Evolutionary conservation across 2,329 filamentous ascomycete genomes (phyloP).

Genomic region (Exophiala dermatitidis): DNA sequence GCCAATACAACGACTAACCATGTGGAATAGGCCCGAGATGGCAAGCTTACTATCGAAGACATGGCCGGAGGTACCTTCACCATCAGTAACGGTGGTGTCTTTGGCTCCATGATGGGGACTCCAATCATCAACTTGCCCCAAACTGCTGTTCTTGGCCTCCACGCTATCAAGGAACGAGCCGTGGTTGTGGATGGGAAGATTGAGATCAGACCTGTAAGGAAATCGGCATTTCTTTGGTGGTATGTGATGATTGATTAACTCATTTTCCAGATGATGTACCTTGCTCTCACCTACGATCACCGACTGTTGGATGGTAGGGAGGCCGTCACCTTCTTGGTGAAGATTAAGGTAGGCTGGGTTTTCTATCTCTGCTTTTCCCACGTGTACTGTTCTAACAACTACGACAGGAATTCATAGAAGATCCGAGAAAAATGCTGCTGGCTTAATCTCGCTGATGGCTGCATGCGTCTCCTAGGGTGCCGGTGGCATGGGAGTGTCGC

Average conservation of each 20-base stretch:
- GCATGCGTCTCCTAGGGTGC: not conserved
- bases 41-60: conserved; percentile 96
- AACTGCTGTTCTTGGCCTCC: conserved; percentile 72
- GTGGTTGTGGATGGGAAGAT: conserved; percentile 88
- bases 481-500: not conserved
- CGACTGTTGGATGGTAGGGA: conserved; percentile 90
- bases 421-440: conserved; percentile 24
- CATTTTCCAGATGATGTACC: conserved; percentile 76
- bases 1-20: too few relatives aligned
- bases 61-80: conserved; percentile 99
- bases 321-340: conserved; percentile 91
- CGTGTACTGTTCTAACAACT: conserved; percentile 5
- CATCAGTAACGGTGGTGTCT: conserved; percentile 94
- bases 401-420: conserved; percentile 24
- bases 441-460: conserved; percentile 8
- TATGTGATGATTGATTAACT: not conserved
- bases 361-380: too few relatives aligned
- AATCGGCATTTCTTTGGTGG: not conserved
- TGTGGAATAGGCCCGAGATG: conserved; percentile 67
- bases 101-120: conserved; percentile 93
- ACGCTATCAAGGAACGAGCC: conserved; percentile 92
- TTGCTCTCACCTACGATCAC: conserved; percentile 96
- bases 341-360: conserved; percentile 61
- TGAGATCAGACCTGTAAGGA: conserved; percentile 71
- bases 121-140: conserved; percentile 76